Evolutionary conservation across 108 stramenopile species (phyloP).

Genomic region (Chaetoceros tenuissimus): DNA sequence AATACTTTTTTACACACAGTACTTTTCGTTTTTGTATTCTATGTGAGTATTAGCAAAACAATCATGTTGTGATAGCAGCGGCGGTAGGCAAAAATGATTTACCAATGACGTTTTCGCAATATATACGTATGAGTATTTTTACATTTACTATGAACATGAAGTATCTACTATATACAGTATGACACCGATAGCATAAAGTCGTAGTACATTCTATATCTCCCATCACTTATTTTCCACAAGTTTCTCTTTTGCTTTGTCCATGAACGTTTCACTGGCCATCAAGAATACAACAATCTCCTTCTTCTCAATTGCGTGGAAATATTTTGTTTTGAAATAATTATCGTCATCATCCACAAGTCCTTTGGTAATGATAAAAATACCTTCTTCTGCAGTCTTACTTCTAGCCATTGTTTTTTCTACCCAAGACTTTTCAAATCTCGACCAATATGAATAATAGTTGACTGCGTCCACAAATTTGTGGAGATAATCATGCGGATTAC

Average conservation of each 20-base stretch:
- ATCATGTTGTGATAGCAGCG: too few relatives aligned
- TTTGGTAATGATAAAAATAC: slow-evolving; percentile 4
- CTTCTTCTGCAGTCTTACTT: not conserved
- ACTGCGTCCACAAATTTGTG: slow-evolving; percentile 6
- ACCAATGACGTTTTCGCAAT: too few relatives aligned
- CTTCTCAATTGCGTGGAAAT: slow-evolving; percentile 2
- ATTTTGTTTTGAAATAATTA: not conserved
- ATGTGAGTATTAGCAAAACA: too few relatives aligned
- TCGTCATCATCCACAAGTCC: slow-evolving; percentile 10
- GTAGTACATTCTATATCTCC: too few relatives aligned
- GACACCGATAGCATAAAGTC: too few relatives aligned
- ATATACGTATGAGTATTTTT: too few relatives aligned
- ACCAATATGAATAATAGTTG: slow-evolving; percentile 6
- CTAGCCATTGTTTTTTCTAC: not conserved
- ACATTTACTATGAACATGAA: too few relatives aligned
- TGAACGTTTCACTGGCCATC: slow-evolving; percentile 10
- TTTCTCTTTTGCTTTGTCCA: slow-evolving; percentile 3
- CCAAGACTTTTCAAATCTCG: not conserved
- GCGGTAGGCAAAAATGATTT: too few relatives aligned
- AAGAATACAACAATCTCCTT: slow-evolving; percentile 7
- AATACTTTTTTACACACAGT: too few relatives aligned
- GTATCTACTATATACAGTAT: too few relatives aligned
- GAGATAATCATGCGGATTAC: slow-evolving; percentile 4
- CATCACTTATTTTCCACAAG: too few relatives aligned
- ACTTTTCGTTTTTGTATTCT: too few relatives aligned